phyloP scores from a whole-genome alignment of 1,284 basidiomycete genomes.

The Chalciporus sp. region DNA sequence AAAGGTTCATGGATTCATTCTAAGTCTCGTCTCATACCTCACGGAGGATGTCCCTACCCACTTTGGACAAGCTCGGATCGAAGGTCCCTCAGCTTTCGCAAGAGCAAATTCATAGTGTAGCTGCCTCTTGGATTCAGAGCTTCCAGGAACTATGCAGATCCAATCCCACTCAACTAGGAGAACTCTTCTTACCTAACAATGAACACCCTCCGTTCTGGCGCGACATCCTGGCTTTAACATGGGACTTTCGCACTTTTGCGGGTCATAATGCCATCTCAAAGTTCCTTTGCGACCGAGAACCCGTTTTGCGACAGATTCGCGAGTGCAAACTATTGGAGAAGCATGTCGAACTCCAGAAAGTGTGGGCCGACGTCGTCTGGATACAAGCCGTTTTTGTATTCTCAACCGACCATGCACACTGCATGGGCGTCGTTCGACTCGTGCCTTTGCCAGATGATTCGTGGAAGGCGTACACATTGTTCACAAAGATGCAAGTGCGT shows the following conservation, averaged over 20 bases:
- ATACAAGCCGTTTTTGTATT: slow-evolving; percentile 8
- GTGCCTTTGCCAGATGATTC: slow-evolving; percentile 3
- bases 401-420: not conserved
- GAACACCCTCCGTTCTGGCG: slow-evolving; percentile 4
- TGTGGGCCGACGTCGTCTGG: slow-evolving; percentile 5
- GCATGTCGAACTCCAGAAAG: not conserved
- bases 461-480: slow-evolving; percentile 5
- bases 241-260: slow-evolving; percentile 5
- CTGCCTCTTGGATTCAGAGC: slow-evolving; percentile 2
- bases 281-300: not conserved
- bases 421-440: slow-evolving; percentile 2
- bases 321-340: not conserved
- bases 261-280: not conserved
- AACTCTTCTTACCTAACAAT: slow-evolving; percentile 1
- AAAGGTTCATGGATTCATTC: not conserved
- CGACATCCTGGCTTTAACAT: slow-evolving; percentile 9
- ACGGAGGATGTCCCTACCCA: slow-evolving; percentile 1
- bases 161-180: not conserved
- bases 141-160: slow-evolving; percentile 3
- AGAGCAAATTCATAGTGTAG: not conserved
- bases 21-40: not conserved
- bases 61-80: slow-evolving; percentile 1
- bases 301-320: slow-evolving; percentile 1
- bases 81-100: not conserved
- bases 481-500: slow-evolving; percentile 9